Evolutionary conservation across 1,284 basidiomycete genomes (phyloP).

Genomic region (Wolfiporia cocos): DNA sequence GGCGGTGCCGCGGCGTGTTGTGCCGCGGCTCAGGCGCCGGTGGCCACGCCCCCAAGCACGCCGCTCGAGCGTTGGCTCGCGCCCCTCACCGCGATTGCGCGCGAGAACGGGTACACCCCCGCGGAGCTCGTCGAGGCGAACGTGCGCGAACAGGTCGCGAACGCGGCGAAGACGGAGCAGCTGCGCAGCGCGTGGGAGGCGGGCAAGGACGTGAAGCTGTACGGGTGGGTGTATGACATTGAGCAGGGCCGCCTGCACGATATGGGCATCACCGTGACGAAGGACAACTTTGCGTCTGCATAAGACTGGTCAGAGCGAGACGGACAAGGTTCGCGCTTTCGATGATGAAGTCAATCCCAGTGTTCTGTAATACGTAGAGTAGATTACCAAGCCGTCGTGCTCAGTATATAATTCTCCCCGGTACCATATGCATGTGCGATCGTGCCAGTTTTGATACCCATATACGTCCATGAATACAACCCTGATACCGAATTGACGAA

Average conservation of each 20-base stretch:
- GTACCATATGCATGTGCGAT: too few species aligned
- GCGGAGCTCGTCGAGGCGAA: conserved; percentile 65
- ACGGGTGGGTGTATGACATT: conserved; percentile 85
- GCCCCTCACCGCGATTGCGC: conserved; percentile 58
- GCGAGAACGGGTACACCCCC: conserved; percentile 33
- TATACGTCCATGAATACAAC: too few species aligned
- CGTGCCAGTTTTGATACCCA: too few species aligned
- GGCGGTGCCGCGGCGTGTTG: conserved; percentile 71
- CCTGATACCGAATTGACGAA: too few species aligned
- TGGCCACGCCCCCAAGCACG: conserved; percentile 32
- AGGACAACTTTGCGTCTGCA: too few species aligned
- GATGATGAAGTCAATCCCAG: too few species aligned
- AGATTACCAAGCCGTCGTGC: too few species aligned
- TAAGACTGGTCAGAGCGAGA: too few species aligned
- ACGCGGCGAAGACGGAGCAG: conserved; percentile 57
- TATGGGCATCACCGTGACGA: conserved; percentile 39
- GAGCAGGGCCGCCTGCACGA: conserved; percentile 67
- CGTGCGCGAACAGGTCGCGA: conserved; percentile 71
- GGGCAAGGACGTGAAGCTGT: conserved; percentile 65
- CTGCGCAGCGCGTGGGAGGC: conserved; percentile 69
- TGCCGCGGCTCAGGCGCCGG: conserved; percentile 28
- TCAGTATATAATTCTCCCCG: too few species aligned
- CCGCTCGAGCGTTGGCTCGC: conserved; percentile 69
- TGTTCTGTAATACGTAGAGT: too few species aligned
- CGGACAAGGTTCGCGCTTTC: too few species aligned